phyloP scores from a whole-genome alignment of 1,284 basidiomycete species.

The Boletellus sp. region DNA sequence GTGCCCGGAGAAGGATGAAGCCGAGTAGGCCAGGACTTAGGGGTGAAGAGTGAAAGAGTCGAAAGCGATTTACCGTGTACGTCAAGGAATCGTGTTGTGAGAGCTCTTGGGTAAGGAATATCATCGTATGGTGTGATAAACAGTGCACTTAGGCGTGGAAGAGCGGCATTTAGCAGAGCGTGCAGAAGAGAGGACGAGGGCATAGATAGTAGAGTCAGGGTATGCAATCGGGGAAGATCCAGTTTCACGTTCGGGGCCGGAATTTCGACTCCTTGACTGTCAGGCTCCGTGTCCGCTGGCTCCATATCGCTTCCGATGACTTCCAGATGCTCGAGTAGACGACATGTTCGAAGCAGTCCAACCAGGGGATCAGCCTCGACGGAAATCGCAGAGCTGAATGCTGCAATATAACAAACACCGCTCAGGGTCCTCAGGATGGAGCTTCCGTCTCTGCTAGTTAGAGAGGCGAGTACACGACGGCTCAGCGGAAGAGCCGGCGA shows the following conservation, averaged over 20 bases:
- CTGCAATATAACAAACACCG: conserved; percentile 56
- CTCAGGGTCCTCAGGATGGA: conserved; percentile 55
- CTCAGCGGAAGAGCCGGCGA: conserved; percentile 62
- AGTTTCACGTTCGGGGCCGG: conserved; percentile 34
- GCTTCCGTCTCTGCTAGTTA: conserved; percentile 53
- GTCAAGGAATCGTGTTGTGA: conserved; percentile 59
- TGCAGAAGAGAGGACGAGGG: conserved; percentile 63
- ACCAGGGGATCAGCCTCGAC: conserved; percentile 49
- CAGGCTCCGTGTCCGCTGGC: conserved; percentile 43
- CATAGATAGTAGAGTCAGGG: conserved; percentile 64
- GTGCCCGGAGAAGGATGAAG: conserved; percentile 56
- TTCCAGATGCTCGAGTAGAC: conserved; percentile 64
- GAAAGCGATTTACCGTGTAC: conserved; percentile 59
- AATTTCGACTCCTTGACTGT: conserved; percentile 18
- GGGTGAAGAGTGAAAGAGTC: conserved; percentile 66
- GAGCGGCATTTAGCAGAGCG: conserved; percentile 54
- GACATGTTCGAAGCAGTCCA: conserved; percentile 53
- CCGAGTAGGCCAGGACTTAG: conserved; percentile 67
- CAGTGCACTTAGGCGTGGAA: conserved; percentile 66
- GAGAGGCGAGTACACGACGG: conserved; percentile 50
- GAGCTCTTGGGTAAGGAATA: conserved; percentile 51
- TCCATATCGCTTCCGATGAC: conserved; percentile 60
- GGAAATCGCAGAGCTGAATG: conserved; percentile 25
- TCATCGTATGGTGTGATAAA: conserved; percentile 75
- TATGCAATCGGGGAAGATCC: conserved; percentile 57